phyloP scores from a whole-genome alignment of 2,329 filamentous ascomycete species.

The Chaetothyriales sp. region DNA sequence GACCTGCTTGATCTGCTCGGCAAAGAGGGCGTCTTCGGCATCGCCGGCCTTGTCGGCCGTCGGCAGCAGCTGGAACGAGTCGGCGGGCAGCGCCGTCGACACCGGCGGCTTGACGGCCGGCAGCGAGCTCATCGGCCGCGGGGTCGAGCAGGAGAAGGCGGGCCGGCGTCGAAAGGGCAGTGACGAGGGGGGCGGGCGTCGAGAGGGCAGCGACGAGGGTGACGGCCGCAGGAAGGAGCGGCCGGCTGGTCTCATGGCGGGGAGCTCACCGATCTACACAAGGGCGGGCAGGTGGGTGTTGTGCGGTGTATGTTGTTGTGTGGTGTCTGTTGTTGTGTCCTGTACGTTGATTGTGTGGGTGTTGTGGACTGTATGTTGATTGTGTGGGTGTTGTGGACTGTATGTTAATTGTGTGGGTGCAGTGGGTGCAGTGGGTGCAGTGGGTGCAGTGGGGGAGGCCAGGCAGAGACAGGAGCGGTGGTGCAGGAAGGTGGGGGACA shows the following conservation, averaged over 20 bases:
- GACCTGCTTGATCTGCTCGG: conserved; percentile 71
- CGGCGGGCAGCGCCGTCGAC: conserved; percentile 49
- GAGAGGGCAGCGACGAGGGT: neutral
- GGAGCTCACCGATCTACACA: neutral
- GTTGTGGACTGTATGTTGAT: too few species aligned
- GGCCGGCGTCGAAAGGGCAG: neutral
- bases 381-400: too few species aligned
- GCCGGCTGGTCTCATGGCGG: neutral
- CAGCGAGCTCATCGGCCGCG: conserved; percentile 42
- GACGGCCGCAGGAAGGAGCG: neutral
- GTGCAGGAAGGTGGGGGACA: too few species aligned
- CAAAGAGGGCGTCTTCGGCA: conserved; percentile 73
- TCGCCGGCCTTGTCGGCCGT: conserved; percentile 63
- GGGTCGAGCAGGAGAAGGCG: conserved; percentile 3
- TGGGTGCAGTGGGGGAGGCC: too few species aligned
- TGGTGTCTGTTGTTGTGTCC: too few species aligned
- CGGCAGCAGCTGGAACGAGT: conserved; percentile 74
- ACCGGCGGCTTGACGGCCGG: conserved; percentile 47
- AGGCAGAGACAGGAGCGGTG: too few species aligned
- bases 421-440: too few species aligned
- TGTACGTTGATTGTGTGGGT: too few species aligned
- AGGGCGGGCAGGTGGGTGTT: neutral
- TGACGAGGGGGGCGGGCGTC: neutral
- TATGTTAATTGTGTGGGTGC: too few species aligned
- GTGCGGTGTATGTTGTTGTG: too few species aligned